Base-by-base conservation (phyloP, 2,329 filamentous ascomycete species). In the Macrophomina tecta region DNA sequence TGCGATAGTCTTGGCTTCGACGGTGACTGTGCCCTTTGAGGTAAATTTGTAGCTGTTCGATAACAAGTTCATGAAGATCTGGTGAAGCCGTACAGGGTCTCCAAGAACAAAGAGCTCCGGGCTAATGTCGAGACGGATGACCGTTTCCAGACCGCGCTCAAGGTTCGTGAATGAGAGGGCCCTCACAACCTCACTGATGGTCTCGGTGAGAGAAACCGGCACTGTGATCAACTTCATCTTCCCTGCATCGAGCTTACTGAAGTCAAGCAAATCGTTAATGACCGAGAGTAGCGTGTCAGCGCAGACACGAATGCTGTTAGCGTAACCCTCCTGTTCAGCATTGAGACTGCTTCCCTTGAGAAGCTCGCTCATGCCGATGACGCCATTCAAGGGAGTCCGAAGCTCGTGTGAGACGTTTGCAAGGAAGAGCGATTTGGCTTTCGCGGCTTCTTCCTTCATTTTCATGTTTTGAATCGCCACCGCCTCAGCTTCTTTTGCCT, bases 41-140 rank as follows among this genome's bases (percentile, higher is more conserved):
- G 94, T 97, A 75, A 97, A 97, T 76, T 97, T 97, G 78, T 97
- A 90, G 74, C 91, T 94, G 81, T 97, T 97, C 69, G 91, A 91
- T 51, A 97, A 91, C 32, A 97, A 85, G 73, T 97, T 97, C 71
- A 92, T 91, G 38, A 84, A 71, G 45, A 84, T 82, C 67, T 84
- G 82, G 69, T 84, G 82, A 4, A 84, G 72, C n/a, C 82, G 77
- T 2, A 84, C 81, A 2, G 82, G 82, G 69, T 85, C 83, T 9
- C 82, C 82, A 77, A 84, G 80, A 9, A 85, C 82, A 6, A 83
- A 77, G 66, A 87, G 78, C 56, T 86, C 81, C 2, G 83, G 80
- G 60, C 88, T 84, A 5, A 89, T 79, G 28, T 89, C 77, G 0
- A 84, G 74, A 55, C 83, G 76, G 68, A 89, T 85, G 16, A 88